Base-by-base conservation (phyloP, 768 basidiomycete genomes). In the Lactarius sp. region DNA sequence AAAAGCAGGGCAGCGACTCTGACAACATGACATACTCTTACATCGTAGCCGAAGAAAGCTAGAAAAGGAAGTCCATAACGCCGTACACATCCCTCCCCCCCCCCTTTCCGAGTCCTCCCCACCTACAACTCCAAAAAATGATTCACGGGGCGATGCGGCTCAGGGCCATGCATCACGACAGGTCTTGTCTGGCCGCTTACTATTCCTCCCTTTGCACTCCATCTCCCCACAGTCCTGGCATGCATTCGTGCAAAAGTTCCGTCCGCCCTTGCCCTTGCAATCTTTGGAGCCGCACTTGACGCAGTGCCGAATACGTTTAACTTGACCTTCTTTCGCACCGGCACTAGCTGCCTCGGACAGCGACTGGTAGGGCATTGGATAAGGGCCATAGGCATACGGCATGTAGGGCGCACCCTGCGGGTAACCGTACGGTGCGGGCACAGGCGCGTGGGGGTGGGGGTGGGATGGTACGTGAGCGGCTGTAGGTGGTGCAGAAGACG, bases 211-310 rank as follows among this genome's bases (percentile, higher is more conserved):
- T 69, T 80, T 85, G 70, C 90, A 92, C 16, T 88, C 86, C 66
- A 86, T 68, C 77, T 87, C 86, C n/a, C 88, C 87, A 71, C 90
- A 92, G 73, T 92, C 90, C 75, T 89, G 87, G 67, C 90, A 92
- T 47, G 83, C 77, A 71, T 85, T 90, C 68, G 76, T 77, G 71
- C 90, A 92, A 71, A 89, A 90, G 50, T 77, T 77, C 44, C 88
- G 77, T 4, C 90, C 90, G 3, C 90, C 90, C 68, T 91, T 92
- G 54, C 90, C 90, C 71, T 91, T 92, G 73, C 90, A 92, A 27
- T 88, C 84, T 73, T 86, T 84, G 44, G 83, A 85, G 16, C 90
- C 90, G 61, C 90, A 92, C 75, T 92, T 92, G 72, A 85, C 86
- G 69, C 90, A 92, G 70, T 91, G 90, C 46, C 90, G 85, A 50